phyloP scores from a whole-genome alignment of 1,284 basidiomycete species.

The Irpex sp. region DNA sequence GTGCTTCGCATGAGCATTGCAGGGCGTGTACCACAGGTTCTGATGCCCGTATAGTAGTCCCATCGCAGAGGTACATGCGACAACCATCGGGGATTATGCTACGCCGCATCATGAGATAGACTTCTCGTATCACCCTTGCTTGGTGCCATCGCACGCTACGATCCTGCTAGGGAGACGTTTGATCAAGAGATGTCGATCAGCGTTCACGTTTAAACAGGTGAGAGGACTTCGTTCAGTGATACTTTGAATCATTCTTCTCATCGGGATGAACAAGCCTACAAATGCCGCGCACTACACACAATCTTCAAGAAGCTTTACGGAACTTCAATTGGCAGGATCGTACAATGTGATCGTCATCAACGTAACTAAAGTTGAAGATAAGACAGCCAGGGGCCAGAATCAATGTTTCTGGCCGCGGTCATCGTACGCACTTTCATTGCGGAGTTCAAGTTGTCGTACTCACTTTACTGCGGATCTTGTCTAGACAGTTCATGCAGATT shows the following conservation, averaged over 20 bases:
- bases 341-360: not conserved
- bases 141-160: too few relatives aligned
- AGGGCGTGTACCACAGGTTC: too few relatives aligned
- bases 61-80: too few relatives aligned
- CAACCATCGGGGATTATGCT: not conserved
- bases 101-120: not conserved
- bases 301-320: not conserved
- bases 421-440: not conserved
- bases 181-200: not conserved
- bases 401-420: not conserved
- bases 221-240: not conserved
- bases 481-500: not conserved
- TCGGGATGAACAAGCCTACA: not conserved
- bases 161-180: too few relatives aligned
- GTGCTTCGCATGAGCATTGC: too few relatives aligned
- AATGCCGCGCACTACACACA: not conserved
- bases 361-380: not conserved
- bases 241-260: not conserved
- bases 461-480: too few relatives aligned
- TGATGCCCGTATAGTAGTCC: too few relatives aligned
- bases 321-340: not conserved
- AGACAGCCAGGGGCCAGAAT: not conserved
- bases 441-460: too few relatives aligned
- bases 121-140: not conserved
- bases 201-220: not conserved